phyloP scores from a whole-genome alignment of 2,329 filamentous ascomycete species.

The Diaporthe capsici region DNA sequence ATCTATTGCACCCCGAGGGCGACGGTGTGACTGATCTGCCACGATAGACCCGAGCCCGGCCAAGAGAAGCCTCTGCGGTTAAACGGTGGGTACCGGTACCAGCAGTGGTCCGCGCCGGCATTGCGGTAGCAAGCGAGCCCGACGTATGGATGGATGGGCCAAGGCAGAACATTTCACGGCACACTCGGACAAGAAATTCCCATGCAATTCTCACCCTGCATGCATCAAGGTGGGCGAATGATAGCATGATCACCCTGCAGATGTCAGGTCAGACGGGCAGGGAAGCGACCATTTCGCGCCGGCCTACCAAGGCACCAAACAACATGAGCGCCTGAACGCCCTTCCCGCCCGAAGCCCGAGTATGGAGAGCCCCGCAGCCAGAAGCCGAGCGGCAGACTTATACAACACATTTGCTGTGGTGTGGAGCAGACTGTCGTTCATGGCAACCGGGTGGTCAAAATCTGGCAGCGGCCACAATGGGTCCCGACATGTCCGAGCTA shows the following conservation, averaged over 20 bases:
- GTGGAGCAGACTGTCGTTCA: neutral
- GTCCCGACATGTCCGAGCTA: constrained; percentile 12
- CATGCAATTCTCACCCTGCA: neutral
- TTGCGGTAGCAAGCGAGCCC: constrained; percentile 15
- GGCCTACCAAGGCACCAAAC: neutral
- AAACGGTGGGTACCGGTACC: constrained; percentile 20
- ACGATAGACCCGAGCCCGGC: neutral
- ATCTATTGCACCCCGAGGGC: constrained; percentile 20
- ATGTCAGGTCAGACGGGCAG: constrained; percentile 30
- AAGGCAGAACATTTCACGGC: constrained; percentile 18
- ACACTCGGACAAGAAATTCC: constrained; percentile 19
- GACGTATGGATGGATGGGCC: neutral
- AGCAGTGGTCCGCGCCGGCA: neutral
- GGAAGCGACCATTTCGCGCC: neutral
- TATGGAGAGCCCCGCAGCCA: constrained; percentile 17
- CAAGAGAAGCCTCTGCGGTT: constrained; percentile 5
- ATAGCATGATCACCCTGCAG: constrained; percentile 17
- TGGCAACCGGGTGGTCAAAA: neutral
- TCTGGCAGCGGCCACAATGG: neutral
- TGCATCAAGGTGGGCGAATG: constrained; percentile 22
- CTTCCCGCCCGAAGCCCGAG: constrained; percentile 2
- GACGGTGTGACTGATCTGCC: constrained; percentile 29
- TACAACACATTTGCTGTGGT: neutral
- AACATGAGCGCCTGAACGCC: neutral
- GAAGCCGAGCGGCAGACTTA: constrained; percentile 11